Base-by-base conservation (phyloP, 2,329 filamentous ascomycete species). In the Cladosporium phlei region DNA sequence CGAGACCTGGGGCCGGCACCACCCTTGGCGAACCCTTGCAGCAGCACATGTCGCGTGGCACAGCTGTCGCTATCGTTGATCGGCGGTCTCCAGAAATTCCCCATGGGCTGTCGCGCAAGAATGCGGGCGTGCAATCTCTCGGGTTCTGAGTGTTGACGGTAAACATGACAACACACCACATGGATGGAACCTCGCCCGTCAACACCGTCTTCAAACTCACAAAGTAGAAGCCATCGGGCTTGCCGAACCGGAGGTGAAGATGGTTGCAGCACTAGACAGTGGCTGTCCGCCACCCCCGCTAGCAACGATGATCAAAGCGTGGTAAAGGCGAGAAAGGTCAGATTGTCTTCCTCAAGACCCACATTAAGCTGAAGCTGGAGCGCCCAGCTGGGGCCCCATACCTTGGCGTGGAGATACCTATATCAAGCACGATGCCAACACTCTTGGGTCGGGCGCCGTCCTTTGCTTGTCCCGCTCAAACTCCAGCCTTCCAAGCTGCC, bases 371-470 rank as follows among this genome's bases (percentile, higher is more conserved):
- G 32, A 45, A 29, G 17, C 25, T 27, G 28, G 38, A 38, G 37
- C 19, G 37, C 8, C 19, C 38, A 28, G 24, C 25, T 40, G 38
- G 30, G 40, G 30, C 40, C 42, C 42, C 42, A 35, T 32, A 35
- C 32, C 42, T 45, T 45, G 42, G 42, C 42, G 42, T 45, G 42
- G 42, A 45, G 42, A 21, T 19, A 16, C 21, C 21, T 45, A 45
- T 45, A 37, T 35, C 42, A 45, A 45, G 42, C 42, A 45, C 29
- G 32, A 27, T 35, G 42, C 42, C 42, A 45, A 35, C 30, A 28
- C 29, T 29, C 42, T 45, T 45, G 24, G 42, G 25, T n/a, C 21
- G 32, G 16, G 22, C 10, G 14, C 12, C 32, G 25, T 10, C 29
- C 32, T 32, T 45, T 32, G 32, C 37, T 45, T 32, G 35, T 17